A percentile compares a stretch with the other conserved stretches of the same genome.
Evolutionary conservation across 176 grass and related monocot genomes (phyloP).

Genomic region (Carex kokanica): DNA sequence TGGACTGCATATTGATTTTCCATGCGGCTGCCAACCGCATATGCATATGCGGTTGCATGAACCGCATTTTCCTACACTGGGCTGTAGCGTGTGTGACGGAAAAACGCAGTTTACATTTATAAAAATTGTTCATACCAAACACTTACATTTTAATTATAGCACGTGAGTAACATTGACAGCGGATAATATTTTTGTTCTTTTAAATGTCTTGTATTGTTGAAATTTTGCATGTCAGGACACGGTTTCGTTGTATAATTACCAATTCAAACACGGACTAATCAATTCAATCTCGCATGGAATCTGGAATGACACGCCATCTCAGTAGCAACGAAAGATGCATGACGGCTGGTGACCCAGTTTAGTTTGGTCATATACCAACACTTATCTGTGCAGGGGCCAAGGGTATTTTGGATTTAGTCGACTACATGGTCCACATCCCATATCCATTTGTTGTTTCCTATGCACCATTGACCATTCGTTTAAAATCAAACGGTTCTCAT

Average conservation of each 20-base stretch:
- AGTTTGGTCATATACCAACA: neutral
- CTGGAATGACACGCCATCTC: constrained; percentile 2
- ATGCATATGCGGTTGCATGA: too few species aligned
- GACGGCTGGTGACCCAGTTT: neutral
- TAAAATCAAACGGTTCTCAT: too few species aligned
- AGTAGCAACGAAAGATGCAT: neutral
- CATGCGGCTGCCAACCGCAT: too few species aligned
- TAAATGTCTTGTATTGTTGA: neutral
- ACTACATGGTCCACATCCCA: neutral
- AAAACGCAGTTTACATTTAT: too few species aligned
- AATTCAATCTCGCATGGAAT: neutral
- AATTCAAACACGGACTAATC: constrained; percentile 14
- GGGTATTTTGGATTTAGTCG: neutral
- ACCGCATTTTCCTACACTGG: too few species aligned
- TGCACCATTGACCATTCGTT: too few species aligned
- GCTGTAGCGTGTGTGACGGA: too few species aligned
- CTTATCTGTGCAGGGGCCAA: neutral
- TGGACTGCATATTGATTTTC: too few species aligned
- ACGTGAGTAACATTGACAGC: neutral
- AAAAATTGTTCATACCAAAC: too few species aligned
- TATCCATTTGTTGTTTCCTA: too few species aligned
- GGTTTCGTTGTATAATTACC: neutral
- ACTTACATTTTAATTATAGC: neutral
- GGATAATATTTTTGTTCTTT: neutral
- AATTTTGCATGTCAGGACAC: neutral